A percentile compares a stretch with the other conserved stretches of the same genome.
phyloP scores from a whole-genome alignment of 1,139 yeast genomes.

The Nakaseomyces kungkrabaensis region DNA sequence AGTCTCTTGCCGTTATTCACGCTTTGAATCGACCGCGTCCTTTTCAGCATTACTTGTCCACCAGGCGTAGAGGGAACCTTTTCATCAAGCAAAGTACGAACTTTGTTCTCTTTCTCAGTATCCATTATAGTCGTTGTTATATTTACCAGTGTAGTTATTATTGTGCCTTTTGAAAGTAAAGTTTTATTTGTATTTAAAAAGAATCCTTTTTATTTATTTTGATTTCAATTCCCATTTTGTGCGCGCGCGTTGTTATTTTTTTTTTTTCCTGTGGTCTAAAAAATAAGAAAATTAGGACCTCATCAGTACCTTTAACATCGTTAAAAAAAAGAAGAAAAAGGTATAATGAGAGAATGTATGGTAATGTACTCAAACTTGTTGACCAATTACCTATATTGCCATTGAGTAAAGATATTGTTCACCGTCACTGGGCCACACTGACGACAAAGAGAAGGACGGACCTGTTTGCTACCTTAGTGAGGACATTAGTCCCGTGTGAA shows the following conservation, averaged over 20 bases:
- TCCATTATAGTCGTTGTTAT: background rate
- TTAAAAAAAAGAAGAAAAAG: too few relatives aligned
- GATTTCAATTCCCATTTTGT: background rate
- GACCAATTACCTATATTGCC: background rate
- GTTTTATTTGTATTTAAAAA: too few relatives aligned
- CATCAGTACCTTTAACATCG: background rate
- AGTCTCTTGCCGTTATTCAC: constrained; percentile 4
- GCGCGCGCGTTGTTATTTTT: background rate
- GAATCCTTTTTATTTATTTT: too few relatives aligned
- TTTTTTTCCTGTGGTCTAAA: background rate
- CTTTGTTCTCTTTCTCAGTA: constrained; percentile 5
- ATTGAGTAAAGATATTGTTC: background rate
- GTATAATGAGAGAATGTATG: background rate
- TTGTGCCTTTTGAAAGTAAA: too few relatives aligned
- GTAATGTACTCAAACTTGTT: background rate
- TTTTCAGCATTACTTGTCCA: constrained; percentile 16
- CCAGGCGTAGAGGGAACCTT: constrained; percentile 4
- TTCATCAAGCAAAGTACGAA: background rate
- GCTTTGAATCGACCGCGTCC: constrained; percentile 9
- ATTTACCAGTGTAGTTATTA: too few relatives aligned
- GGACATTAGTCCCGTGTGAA: background rate
- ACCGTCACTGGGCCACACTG: background rate
- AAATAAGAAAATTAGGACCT: background rate
- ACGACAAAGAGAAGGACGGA: background rate
- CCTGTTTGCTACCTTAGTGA: background rate